Evolutionary conservation across 1,139 yeast species (phyloP).

Genomic region (Taphrina confusa): DNA sequence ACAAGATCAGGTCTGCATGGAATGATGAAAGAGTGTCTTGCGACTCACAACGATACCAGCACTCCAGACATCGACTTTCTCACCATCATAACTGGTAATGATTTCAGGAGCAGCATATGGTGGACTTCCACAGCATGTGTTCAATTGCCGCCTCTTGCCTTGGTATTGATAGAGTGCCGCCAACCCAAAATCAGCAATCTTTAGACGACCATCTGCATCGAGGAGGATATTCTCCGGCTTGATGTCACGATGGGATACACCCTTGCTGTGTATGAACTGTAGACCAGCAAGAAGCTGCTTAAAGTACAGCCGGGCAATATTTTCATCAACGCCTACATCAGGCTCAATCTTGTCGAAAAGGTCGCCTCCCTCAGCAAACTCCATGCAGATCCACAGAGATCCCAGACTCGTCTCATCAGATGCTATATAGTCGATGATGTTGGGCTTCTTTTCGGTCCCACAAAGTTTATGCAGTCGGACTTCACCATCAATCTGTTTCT

Average conservation of each 20-base stretch:
- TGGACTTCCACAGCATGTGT: slow-evolving; percentile 58
- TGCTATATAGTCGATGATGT: slow-evolving; percentile 57
- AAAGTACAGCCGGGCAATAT: slow-evolving; percentile 68
- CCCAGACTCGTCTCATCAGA: slow-evolving; percentile 49
- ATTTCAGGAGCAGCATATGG: slow-evolving; percentile 76
- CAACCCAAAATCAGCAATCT: slow-evolving; percentile 68
- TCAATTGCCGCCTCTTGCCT: slow-evolving; percentile 46
- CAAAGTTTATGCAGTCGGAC: slow-evolving; percentile 59
- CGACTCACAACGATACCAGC: slow-evolving; percentile 54
- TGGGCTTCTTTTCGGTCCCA: slow-evolving; percentile 53
- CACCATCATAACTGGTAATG: slow-evolving; percentile 49
- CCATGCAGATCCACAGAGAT: slow-evolving; percentile 59
- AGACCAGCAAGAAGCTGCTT: slow-evolving; percentile 62
- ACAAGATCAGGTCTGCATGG: background rate
- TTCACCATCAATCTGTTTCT: slow-evolving; percentile 56
- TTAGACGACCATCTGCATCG: slow-evolving; percentile 65
- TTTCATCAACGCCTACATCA: slow-evolving; percentile 65
- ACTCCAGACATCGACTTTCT: slow-evolving; percentile 63
- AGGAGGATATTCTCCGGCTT: slow-evolving; percentile 86
- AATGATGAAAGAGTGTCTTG: background rate
- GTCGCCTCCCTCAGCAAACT: slow-evolving; percentile 69
- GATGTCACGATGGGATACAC: slow-evolving; percentile 80
- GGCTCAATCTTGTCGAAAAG: slow-evolving; percentile 70
- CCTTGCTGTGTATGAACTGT: slow-evolving; percentile 61
- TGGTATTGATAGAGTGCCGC: slow-evolving; percentile 62